phyloP scores from a whole-genome alignment of 2,329 filamentous ascomycete species.

The Phyllosticta citrichinensis region DNA sequence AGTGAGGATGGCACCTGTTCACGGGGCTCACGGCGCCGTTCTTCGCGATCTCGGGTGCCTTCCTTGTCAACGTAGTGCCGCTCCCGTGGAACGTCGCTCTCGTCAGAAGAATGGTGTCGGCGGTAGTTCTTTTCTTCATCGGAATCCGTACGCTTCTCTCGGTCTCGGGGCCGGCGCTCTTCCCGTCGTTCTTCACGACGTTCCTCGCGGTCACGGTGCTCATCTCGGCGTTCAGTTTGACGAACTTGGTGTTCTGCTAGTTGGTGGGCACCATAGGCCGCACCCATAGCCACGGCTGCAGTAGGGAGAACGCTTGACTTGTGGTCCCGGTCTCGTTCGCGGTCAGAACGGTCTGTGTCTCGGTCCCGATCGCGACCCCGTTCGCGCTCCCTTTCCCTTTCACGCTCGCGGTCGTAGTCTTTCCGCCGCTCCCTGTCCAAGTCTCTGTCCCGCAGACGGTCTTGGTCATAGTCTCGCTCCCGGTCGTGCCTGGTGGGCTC shows the following conservation, averaged over 20 bases:
- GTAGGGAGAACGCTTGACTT: constrained; percentile 12
- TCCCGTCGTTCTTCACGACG: constrained; percentile 7
- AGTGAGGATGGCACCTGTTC: constrained; percentile 21
- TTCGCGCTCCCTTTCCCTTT: constrained; percentile 1
- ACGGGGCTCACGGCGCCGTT: constrained; percentile 17
- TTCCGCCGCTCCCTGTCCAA: constrained; percentile 11
- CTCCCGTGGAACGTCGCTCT: constrained; percentile 21
- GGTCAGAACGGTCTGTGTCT: too few species aligned
- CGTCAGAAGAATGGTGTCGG: constrained; percentile 23
- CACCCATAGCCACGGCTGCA: constrained; percentile 19
- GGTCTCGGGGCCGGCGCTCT: constrained; percentile 1
- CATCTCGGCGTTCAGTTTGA: not conserved
- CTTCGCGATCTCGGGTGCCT: constrained; percentile 20
- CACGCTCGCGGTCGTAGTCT: constrained; percentile 8
- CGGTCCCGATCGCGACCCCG: not conserved
- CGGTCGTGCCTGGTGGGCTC: constrained; percentile 9
- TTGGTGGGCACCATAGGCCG: constrained; percentile 8
- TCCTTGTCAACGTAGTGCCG: constrained; percentile 24
- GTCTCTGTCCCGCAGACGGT: constrained; percentile 11
- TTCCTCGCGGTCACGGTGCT: constrained; percentile 11
- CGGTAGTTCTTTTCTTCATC: constrained; percentile 20
- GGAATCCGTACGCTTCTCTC: not conserved
- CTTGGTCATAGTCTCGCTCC: constrained; percentile 10
- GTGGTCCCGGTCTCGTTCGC: constrained; percentile 11
- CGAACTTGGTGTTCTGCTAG: constrained; percentile 14